phyloP scores from a whole-genome alignment of 2,329 filamentous ascomycete genomes.

The Aureobasidium sp. region DNA sequence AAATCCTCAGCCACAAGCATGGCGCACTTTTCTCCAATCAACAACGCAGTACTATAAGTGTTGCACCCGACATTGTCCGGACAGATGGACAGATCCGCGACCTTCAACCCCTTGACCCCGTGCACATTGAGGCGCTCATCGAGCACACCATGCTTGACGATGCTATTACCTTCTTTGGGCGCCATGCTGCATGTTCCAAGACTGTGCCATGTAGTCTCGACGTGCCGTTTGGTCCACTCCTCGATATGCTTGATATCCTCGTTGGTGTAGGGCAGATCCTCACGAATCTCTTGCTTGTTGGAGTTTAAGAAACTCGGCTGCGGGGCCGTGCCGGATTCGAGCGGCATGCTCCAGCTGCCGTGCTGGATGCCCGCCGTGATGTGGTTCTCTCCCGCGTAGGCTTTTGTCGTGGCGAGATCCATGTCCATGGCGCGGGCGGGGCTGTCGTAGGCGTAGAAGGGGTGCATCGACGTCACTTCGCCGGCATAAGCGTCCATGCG shows the following conservation, averaged over 20 bases:
- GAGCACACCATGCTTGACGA: constrained; percentile 72
- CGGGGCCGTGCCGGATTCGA: constrained; percentile 49
- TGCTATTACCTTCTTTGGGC: constrained; percentile 66
- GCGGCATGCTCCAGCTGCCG: constrained; percentile 56
- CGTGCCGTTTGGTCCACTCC: constrained; percentile 50
- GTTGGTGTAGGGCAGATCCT: constrained; percentile 60
- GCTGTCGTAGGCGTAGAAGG: constrained; percentile 65
- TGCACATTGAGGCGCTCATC: constrained; percentile 73
- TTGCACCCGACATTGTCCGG: constrained; percentile 65
- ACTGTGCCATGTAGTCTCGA: constrained; percentile 69
- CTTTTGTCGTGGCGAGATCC: constrained; percentile 67
- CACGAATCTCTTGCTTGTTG: constrained; percentile 53
- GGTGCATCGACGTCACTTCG: constrained; percentile 61
- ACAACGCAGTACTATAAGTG: constrained; percentile 61
- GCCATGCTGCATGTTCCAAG: constrained; percentile 70
- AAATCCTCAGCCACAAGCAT: constrained; percentile 65
- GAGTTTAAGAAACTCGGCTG: constrained; percentile 52
- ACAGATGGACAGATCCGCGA: constrained; percentile 68
- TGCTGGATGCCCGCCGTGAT: constrained; percentile 65
- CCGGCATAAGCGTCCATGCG: constrained; percentile 73
- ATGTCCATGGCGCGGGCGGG: constrained; percentile 64
- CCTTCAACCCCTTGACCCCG: constrained; percentile 69
- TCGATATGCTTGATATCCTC: constrained; percentile 59
- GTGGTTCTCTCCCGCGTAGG: constrained; percentile 67
- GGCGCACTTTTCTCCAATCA: constrained; percentile 70